phyloP scores from a whole-genome alignment of 179 eudicot genomes.

The Beta corolliflora region DNA sequence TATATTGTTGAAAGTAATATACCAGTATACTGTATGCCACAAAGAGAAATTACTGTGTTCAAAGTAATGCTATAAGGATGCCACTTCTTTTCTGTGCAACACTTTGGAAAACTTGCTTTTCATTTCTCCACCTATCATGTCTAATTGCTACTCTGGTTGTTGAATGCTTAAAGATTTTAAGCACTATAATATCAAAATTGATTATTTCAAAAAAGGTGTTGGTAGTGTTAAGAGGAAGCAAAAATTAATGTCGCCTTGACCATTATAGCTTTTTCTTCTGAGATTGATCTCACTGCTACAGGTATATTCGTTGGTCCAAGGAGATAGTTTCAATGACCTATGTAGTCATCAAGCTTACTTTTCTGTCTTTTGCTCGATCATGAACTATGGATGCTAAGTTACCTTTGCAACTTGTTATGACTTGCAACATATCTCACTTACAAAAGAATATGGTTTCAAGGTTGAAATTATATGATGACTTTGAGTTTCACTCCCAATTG shows the following conservation, averaged over 20 bases:
- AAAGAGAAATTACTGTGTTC: neutral
- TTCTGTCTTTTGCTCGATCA: neutral
- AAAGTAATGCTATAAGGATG: neutral
- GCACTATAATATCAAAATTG: neutral
- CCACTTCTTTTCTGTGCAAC: neutral
- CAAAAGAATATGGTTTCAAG: neutral
- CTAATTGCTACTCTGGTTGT: neutral
- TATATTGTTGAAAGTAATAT: neutral
- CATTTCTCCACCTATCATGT: neutral
- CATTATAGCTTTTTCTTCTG: neutral
- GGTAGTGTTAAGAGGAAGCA: neutral
- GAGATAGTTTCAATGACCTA: neutral
- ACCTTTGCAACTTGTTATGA: neutral
- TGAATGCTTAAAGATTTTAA: neutral
- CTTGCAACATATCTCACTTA: neutral
- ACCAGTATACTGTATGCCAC: neutral
- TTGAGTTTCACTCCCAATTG: no score
- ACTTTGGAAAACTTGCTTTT: neutral
- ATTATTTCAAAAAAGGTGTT: neutral
- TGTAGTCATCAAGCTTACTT: neutral
- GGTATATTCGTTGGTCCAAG: neutral
- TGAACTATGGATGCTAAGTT: neutral
- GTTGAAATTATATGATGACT: no score
- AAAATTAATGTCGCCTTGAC: neutral
- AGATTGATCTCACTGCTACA: neutral